These are phyloP conservation scores for Exophiala bonariae DNA, from an alignment of 2,329 filamentous ascomycete genomes.

Conservation along the genomic window DNA sequence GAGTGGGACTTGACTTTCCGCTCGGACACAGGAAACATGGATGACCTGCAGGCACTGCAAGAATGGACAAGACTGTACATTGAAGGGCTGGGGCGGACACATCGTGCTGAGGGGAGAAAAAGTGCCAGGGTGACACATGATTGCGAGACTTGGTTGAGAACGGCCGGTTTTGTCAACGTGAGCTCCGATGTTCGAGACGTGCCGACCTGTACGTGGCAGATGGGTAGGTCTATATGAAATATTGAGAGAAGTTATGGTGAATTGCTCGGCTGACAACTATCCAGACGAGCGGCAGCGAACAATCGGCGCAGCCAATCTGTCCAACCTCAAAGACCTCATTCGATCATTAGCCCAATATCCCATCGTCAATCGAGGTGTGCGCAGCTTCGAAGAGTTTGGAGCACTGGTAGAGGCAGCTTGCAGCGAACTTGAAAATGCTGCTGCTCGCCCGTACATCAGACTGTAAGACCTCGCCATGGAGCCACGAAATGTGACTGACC, in stretches of 20 bases:
- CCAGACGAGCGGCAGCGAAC: slow-evolving; percentile 11
- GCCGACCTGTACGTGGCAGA: slow-evolving; percentile 18
- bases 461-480: slow-evolving; percentile 6
- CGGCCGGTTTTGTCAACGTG: slow-evolving; percentile 17
- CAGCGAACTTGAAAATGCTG: slow-evolving; percentile 12
- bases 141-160: slow-evolving; percentile 16
- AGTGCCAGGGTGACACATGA: slow-evolving; percentile 9
- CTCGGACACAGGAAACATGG: slow-evolving; percentile 10
- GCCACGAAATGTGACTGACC: not conserved
- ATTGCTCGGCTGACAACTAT: too few species aligned
- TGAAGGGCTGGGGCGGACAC: slow-evolving; percentile 2
- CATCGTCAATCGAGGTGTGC: slow-evolving; percentile 6
- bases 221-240: slow-evolving; percentile 6
- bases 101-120: slow-evolving; percentile 16
- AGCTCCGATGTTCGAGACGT: slow-evolving; percentile 16
- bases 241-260: not conserved
- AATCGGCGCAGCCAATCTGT: slow-evolving; percentile 18
- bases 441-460: slow-evolving; percentile 18
- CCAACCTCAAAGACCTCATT: slow-evolving; percentile 17
- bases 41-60: slow-evolving; percentile 14
- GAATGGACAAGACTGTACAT: slow-evolving; percentile 17
- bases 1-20: slow-evolving; percentile 22
- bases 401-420: slow-evolving; percentile 7
- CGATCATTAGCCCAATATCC: slow-evolving; percentile 13
- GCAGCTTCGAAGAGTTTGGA: slow-evolving; percentile 8